Evolutionary conservation across 345 rosid species (phyloP), one percentile per base, ranked within the genome.

Genomic region (Clausena lansium): DNA sequence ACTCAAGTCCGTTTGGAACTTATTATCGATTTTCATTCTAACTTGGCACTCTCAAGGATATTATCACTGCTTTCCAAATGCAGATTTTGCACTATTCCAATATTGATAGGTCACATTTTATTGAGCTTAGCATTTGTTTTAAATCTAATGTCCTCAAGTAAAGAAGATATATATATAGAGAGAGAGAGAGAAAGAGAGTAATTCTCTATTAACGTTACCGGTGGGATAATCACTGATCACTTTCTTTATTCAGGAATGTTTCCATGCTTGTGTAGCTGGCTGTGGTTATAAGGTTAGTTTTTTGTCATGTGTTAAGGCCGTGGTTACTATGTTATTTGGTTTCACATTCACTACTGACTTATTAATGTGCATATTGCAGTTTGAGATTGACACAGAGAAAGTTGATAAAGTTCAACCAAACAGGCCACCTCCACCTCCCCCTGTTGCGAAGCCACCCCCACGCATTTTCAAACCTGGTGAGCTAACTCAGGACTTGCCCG

Each of bases 221-320:
- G 20, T 33, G 13, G n/a, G 30, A 54, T 33, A 30, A 47, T 28
- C 50, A 28, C 38, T 55, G 63, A 30, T 60, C n/a, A 27, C 39
- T 38, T 70, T 78, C n/a, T 24, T 20, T 57, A 2, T 76, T 60
- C 91, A 95, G 98, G 90, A 92, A 60, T 95, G 99, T 81, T 95
- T 95, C 79, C 88, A 81, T 76, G 98, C 98, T 19, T 93, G 98
- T 87, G 91, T 86, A 28, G 77, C 98, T 73, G 99, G 99, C 80
- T 95, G 98, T 76, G 99, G 97, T 78, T 93, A 80, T 68, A 93
- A 90, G 97, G 99, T 95, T 73, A 77, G 85, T 75, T 76, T 77
- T 45, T 36, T 63, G 72, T 66, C 70, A 5, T 13, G 24, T 13
- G 50, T 57, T 10, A 36, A 62, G 74, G 68, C 11, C 41, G 67